Base-by-base conservation (phyloP, 164 flowering plant species). In the Platanus orientalis region DNA sequence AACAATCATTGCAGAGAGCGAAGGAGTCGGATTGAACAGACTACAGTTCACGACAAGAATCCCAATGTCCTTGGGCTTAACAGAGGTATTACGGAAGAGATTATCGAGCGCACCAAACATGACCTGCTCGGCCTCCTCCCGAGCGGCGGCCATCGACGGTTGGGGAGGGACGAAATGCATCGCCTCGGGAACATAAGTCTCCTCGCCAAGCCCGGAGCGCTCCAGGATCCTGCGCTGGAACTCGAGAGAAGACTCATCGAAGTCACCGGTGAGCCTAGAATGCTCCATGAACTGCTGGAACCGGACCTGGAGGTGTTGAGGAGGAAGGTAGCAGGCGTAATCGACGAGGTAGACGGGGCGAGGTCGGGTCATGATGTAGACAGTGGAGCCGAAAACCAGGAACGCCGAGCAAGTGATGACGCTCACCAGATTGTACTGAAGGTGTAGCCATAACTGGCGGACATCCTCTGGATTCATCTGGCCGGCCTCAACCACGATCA, bases 311-410 rank as follows among this genome's bases (percentile, higher is more conserved):
- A 14, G 19, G 16, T 19, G 49, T 2, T 17, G 16, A 45, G 49
- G 49, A 16, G 49, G 49, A 16, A 17, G 49, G 49, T 45, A 16
- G 6, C 49, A 45, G 49, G 49, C 12, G n/a, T 45, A 45, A 17
- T 45, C 49, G 20, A 45, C 49, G 49, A 45, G 49, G 49, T 45
- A 45, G 49, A 45, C 49, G n/a, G 49, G 49, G 20, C 49, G 49
- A 16, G 49, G 49, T 1, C 49, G 49, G 19, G 49, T 16, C 49
- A 45, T 45, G 49, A 45, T 45, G n/a, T 45, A 45, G 5, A 45
- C n/a, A 19, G 49, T 45, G 49, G 20, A 12, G 49, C 49, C 49
- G 3, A 45, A 45, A 19, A 45, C 49, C 6, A 45, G 49, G 49
- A 45, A 45, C 1, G 49, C 49, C 4, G n/a, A 45, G 49, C 49